Evolutionary conservation across 139 green algal species (phyloP).

Genomic region (Pleodorina starrii): DNA sequence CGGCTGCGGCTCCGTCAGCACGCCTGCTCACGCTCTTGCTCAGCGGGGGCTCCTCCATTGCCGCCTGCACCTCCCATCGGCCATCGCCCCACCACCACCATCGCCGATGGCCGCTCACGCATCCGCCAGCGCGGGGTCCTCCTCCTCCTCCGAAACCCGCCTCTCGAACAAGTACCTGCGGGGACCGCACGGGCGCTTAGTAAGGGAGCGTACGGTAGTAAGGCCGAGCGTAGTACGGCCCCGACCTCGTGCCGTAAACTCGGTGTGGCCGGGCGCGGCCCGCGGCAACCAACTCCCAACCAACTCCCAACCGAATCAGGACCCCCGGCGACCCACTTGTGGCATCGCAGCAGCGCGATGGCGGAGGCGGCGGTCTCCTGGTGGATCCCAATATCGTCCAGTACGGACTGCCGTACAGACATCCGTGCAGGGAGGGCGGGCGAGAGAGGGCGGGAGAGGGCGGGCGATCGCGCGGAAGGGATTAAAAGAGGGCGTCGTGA

Average conservation of each 20-base stretch:
- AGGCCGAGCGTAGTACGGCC: background rate
- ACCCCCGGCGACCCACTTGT: background rate
- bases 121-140: background rate
- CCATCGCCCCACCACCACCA: too few species aligned
- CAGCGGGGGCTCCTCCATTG: too few species aligned
- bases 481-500: background rate
- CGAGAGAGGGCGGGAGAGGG: background rate
- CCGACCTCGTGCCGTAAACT: background rate
- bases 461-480: background rate
- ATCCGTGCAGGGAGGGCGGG: background rate
- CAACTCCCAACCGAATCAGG: background rate
- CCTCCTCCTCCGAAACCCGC: background rate
- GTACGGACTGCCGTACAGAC: constrained; percentile 31
- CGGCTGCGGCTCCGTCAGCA: too few species aligned
- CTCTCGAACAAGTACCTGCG: constrained; percentile 34
- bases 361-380: constrained; percentile 29
- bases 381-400: constrained; percentile 36
- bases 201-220: background rate
- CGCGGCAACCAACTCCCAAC: background rate
- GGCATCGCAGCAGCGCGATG: constrained; percentile 32
- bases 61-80: too few species aligned
- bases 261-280: background rate
- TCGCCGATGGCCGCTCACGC: too few species aligned
- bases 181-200: background rate
- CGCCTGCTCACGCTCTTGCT: too few species aligned